These are phyloP conservation scores for Trebouxia sp. DNA, from an alignment of 139 green algal species.

Conservation along the genomic window DNA sequence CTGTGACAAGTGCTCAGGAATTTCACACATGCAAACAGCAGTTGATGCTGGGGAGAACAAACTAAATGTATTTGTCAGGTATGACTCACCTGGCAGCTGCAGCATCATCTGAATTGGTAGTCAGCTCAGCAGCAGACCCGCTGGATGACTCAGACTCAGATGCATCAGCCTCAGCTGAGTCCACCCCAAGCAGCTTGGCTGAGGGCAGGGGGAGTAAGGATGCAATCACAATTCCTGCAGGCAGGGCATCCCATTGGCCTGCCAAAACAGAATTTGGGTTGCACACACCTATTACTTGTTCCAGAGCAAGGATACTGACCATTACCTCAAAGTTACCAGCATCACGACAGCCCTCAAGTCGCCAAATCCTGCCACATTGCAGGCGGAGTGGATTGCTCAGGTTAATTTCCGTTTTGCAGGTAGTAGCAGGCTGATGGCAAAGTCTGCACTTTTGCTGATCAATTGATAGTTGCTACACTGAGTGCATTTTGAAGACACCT, in stretches of 20 bases:
- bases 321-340: too few species aligned
- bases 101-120: not conserved
- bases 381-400: too few species aligned
- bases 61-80: not conserved
- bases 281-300: too few species aligned
- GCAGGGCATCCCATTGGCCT: constrained; percentile 35
- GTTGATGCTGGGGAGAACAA: not conserved
- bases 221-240: constrained; percentile 48
- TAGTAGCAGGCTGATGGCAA: too few species aligned
- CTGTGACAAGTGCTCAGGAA: not conserved
- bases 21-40: not conserved
- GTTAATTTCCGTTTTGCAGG: too few species aligned
- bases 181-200: constrained; percentile 40
- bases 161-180: constrained; percentile 22
- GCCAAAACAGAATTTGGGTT: too few species aligned
- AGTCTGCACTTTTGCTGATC: too few species aligned
- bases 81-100: constrained; percentile 4
- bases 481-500: too few species aligned
- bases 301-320: too few species aligned
- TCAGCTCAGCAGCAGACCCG: not conserved
- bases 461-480: too few species aligned
- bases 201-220: constrained; percentile 43
- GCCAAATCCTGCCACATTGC: too few species aligned
- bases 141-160: not conserved
- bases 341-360: too few species aligned